phyloP scores from a whole-genome alignment of 176 grass and related monocot genomes.

The maize (Zea mays) region Zm-B73-REFERENCE-NAM-5.0 NC_050105.1:151039001-151039500 shows the following conservation, averaged over 20 bases:
- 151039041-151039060: no score
- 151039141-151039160: no score
- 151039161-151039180: no score
- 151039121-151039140: no score
- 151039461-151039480: conserved; percentile 31
- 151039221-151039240: conserved; percentile 13
- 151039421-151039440: conserved; percentile 6
- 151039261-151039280: neutral
- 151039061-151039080: no score
- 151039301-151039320: conserved; percentile 1
- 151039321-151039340: conserved; percentile 10
- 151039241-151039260: conserved; percentile 1
- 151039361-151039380: neutral
- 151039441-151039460: conserved; percentile 24
- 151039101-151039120: no score
- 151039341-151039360: conserved; percentile 23
- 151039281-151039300: neutral
- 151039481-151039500: neutral
- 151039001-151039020: no score
- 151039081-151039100: no score
- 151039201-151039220: neutral
- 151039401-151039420: conserved; percentile 24
- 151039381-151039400: conserved; percentile 21
- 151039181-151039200: no score
- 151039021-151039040: no score